Evolutionary conservation across 176 grass and related monocot genomes (phyloP), one percentile per base, ranked within the genome.

Genomic region (Carex kokanica): DNA sequence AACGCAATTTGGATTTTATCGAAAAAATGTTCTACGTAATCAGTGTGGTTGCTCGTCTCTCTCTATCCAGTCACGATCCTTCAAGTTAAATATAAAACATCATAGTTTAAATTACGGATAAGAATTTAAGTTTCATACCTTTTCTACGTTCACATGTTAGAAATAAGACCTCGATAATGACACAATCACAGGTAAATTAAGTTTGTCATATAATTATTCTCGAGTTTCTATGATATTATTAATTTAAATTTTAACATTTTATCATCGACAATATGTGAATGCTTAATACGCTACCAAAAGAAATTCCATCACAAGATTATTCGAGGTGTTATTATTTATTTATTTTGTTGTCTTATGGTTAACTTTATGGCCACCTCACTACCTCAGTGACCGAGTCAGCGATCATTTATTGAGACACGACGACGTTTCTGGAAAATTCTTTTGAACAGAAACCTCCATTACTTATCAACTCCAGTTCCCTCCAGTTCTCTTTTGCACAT

Each of bases 341-440:
- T 6, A 10, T 2, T 23, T 64, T 13, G 31, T 68, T 8, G 65
- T 17, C 16, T 34, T 31, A 31, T 36, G 64, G 64, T 14, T 16
- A 40, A n/a, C 32, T 69, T 40, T 69, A 18, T n/a, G n/a, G 70
- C 70, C 70, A 74, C 70, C 20, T 74, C 70, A 74, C 9, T 23
- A 43, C 10, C 67, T 71, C 69, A 49, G 38, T 73, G 64, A 73
- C 2, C 20, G 1, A 74, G 43, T 74, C 20, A 25, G 32, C 15
- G 16, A 74, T 8, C 8, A 51, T 74, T 47, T 49, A 51, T 43
- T 20, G 25, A 43, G 25, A 43, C 10, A n/a, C 23, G 1, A 73
- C 36, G n/a, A 49, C 70, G 70, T 25, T 65, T 74, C 70, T 74
- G n/a, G 70, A 74, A 51, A 74, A 6, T 23, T 49, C 20, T 74